A percentile compares a stretch with the other conserved stretches of the same genome.
Evolutionary conservation across 305 asterid genomes (phyloP).

Genomic region (Solanum hybrid): DNA sequence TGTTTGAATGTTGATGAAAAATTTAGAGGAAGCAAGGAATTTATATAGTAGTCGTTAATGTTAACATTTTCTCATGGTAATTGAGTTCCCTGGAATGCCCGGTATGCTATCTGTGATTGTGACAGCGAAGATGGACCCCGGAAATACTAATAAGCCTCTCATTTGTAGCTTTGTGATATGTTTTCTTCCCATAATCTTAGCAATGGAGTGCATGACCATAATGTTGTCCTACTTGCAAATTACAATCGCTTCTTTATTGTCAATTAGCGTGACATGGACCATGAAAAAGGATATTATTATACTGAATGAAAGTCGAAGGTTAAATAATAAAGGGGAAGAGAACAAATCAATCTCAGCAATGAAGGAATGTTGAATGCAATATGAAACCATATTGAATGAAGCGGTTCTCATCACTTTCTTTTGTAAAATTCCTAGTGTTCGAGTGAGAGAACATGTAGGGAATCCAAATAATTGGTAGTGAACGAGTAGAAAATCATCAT

Average conservation of each 20-base stretch:
- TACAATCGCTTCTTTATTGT: not conserved
- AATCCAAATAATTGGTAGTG: not conserved
- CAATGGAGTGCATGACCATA: not conserved
- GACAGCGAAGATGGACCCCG: not conserved
- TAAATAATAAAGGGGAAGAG: not conserved
- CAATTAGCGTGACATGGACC: no score
- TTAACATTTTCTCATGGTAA: not conserved
- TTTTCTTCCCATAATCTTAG: not conserved
- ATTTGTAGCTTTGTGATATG: not conserved
- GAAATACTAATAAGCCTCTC: not conserved
- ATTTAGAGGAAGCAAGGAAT: not conserved
- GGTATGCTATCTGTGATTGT: not conserved
- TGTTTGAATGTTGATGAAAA: not conserved
- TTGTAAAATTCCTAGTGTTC: not conserved
- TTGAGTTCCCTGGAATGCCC: not conserved
- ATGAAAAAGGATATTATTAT: no score
- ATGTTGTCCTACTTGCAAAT: not conserved
- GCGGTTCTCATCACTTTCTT: not conserved
- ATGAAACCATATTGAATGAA: no score
- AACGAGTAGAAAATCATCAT: not conserved
- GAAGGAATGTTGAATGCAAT: no score
- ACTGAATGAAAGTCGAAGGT: not conserved
- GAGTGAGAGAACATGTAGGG: not conserved
- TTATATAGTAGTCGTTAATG: slow-evolving; percentile 7
- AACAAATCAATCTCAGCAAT: not conserved